Evolutionary conservation across 768 basidiomycete genomes (phyloP).

Genomic region (Boletales sp.): DNA sequence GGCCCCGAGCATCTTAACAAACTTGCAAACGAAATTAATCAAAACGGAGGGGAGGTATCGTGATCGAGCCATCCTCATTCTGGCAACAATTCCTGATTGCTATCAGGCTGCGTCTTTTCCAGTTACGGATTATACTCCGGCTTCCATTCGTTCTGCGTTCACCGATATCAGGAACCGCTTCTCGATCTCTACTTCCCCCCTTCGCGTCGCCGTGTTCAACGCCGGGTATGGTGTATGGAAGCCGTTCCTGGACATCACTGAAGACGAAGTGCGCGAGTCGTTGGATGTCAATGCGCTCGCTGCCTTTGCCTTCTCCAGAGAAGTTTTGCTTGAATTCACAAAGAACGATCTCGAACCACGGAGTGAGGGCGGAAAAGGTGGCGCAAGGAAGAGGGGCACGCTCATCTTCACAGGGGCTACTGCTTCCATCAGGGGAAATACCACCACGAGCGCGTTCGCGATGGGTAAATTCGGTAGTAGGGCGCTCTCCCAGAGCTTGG

Average conservation of each 20-base stretch:
- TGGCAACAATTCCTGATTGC: neutral
- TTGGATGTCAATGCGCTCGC: conserved; percentile 53
- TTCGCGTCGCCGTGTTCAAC: conserved; percentile 67
- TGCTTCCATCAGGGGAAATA: conserved; percentile 60
- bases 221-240: conserved; percentile 57
- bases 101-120: conserved; percentile 56
- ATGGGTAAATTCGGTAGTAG: conserved; percentile 62
- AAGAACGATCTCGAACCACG: conserved; percentile 44
- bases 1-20: conserved; percentile 48
- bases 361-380: conserved; percentile 34
- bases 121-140: conserved; percentile 45
- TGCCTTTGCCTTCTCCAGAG: conserved; percentile 62
- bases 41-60: conserved; percentile 55
- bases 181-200: conserved; percentile 43
- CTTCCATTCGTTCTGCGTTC: conserved; percentile 51
- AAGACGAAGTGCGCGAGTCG: conserved; percentile 50
- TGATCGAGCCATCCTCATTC: neutral
- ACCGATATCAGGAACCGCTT: conserved; percentile 42
- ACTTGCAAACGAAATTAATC: conserved; percentile 53
- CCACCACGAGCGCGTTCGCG: conserved; percentile 56
- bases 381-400: conserved; percentile 57
- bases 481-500: conserved; percentile 65
- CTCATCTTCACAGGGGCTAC: conserved; percentile 76
- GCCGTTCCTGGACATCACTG: conserved; percentile 61
- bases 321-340: conserved; percentile 57